Conservation (phyloP, 192 early-diverging fungal species). For the Backusella circina region DNA sequence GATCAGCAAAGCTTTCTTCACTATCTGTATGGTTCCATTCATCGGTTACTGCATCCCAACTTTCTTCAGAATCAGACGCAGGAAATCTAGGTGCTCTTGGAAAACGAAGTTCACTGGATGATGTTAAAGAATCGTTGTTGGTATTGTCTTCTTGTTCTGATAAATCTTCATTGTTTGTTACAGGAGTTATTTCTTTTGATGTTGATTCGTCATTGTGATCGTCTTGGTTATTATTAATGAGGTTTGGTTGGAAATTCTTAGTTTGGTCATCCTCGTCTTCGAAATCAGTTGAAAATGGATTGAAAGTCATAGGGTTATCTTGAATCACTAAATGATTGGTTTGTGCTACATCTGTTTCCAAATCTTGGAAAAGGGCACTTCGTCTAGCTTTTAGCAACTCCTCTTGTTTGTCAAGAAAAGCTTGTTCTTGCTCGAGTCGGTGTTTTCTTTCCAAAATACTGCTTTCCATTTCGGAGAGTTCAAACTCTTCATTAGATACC, state of each 20-base stretch:
- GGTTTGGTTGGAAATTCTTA: neutral
- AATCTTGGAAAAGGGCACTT: neutral
- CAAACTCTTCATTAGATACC: neutral
- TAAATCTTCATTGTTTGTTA: neutral
- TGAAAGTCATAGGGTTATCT: neutral
- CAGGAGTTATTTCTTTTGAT: neutral
- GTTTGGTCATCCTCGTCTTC: neutral
- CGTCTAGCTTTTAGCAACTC: neutral
- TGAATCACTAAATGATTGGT: neutral
- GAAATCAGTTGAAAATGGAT: neutral
- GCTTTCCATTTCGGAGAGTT: conserved; percentile 5
- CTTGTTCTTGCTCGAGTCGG: neutral
- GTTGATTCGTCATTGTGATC: neutral
- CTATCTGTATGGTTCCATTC: neutral
- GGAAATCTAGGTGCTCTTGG: neutral
- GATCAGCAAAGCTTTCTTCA: neutral
- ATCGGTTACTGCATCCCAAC: neutral
- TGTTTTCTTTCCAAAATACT: neutral
- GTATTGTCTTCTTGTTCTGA: neutral
- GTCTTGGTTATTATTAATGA: neutral
- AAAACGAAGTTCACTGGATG: neutral
- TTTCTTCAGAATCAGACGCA: neutral
- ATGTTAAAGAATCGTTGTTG: neutral
- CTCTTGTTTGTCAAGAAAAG: neutral
- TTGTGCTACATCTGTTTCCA: neutral